Base-by-base conservation (phyloP, 106 monocot species). In the Narthecium ossifragum region DNA sequence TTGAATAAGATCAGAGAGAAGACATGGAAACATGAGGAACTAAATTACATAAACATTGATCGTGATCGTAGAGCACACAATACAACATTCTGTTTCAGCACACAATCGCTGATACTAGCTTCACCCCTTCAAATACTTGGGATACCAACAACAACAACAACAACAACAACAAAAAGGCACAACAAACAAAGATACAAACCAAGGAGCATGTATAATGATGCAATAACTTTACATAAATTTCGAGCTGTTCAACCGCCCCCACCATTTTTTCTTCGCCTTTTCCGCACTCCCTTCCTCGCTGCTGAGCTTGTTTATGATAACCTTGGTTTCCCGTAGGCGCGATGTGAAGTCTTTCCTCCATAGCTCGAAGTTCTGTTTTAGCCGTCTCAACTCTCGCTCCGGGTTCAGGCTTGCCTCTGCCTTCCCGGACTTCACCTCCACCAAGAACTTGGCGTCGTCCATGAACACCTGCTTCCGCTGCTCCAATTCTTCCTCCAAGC, bases 401-500 rank as follows among this genome's bases (percentile, higher is more conserved):
- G 87, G 90, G 45, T 91, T 79, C 60, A 88, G n/a, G 48, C 63
- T 81, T 10, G 84, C 86, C 31, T 82, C 81, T 0, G 78, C 79
- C 64, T 91, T 73, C n/a, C 98, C 91, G 0, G 91, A 81, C 72
- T 98, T 98, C 29, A 88, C 91, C 62, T 98, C 98, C 28, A 98
- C 78, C 61, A 98, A 31, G 60, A 98, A 85, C 43, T 78, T 86
- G 0, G 78, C 71, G 37, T 98, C 84, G 26, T 98, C 91, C 4
- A 70, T 64, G 34, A 98, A 91, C 1, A 91, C 80, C 56, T 75
- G 75, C 0, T 70, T 62, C 23, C 79, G 70, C 39, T 91, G 86
- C 34, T 87, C 90, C 33, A 91, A 84, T 55, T 98, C 96, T 39
- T 98, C 81, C 0, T 80, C 65, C 27, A 98, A 27, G 38, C 74